Conservation (phyloP, 495 filamentous ascomycete species). For the Physcia stellaris region DNA sequence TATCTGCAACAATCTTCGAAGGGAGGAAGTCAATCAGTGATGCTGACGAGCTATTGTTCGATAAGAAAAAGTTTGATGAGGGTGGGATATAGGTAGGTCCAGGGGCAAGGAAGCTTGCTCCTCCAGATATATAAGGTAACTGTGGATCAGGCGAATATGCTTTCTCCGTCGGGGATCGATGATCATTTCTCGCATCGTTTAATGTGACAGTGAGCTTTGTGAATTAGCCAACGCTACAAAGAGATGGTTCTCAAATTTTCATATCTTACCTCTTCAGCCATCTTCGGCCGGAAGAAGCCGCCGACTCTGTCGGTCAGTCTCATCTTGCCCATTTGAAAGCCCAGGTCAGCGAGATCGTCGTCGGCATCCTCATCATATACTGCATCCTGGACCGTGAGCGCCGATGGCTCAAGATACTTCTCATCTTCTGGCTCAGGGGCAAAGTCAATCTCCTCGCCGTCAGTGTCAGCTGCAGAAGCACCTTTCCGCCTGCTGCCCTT, state of each 20-base stretch:
- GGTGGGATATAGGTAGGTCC: slow-evolving; percentile 41
- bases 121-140: slow-evolving; percentile 3
- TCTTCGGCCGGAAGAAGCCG: slow-evolving; percentile 36
- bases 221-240: neutral
- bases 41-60: slow-evolving; percentile 29
- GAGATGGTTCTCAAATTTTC: neutral
- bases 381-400: slow-evolving; percentile 43
- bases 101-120: slow-evolving; percentile 27
- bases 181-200: slow-evolving; percentile 5
- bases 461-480: slow-evolving; percentile 1
- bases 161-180: slow-evolving; percentile 5
- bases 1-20: slow-evolving; percentile 33
- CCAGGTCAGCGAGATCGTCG: slow-evolving; percentile 54
- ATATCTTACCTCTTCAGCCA: slow-evolving; percentile 49
- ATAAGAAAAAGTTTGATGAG: slow-evolving; percentile 56
- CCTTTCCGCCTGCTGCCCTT: slow-evolving; percentile 10
- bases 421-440: slow-evolving; percentile 9
- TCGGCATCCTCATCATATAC: slow-evolving; percentile 50
- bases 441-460: slow-evolving; percentile 6
- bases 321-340: slow-evolving; percentile 55
- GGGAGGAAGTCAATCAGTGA: slow-evolving; percentile 44
- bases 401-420: slow-evolving; percentile 16
- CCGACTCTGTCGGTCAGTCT: slow-evolving; percentile 62
- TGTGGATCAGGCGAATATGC: slow-evolving; percentile 3
- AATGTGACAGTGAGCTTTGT: slow-evolving; percentile 7